Evolutionary conservation across 2,329 filamentous ascomycete species (phyloP).

Genomic region (Cladosporium velox): DNA sequence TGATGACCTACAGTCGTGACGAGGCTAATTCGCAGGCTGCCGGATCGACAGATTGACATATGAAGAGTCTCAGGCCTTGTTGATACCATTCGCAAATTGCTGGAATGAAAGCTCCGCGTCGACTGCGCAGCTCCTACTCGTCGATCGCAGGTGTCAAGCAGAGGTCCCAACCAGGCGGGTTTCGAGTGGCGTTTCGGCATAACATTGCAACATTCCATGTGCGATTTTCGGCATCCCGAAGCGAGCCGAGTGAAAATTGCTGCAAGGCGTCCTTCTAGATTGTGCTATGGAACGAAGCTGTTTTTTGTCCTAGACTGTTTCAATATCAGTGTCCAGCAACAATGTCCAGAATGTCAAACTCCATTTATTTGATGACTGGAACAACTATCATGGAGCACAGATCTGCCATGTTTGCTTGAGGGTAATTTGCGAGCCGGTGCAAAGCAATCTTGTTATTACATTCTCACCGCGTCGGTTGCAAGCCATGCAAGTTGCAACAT

Average conservation of each 20-base stretch:
- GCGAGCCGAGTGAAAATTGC: neutral
- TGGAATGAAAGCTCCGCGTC: neutral
- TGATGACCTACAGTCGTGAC: constrained; percentile 3
- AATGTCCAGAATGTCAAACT: no score
- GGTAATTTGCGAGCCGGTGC: no score
- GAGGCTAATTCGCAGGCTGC: neutral
- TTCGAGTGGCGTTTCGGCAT: neutral
- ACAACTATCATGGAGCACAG: no score
- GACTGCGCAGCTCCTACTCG: neutral
- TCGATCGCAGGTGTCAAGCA: neutral
- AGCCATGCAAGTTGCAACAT: no score
- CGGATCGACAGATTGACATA: neutral
- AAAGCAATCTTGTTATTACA: no score
- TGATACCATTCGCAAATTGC: neutral
- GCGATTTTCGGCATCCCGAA: neutral
- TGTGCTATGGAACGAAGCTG: neutral
- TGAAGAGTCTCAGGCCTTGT: neutral
- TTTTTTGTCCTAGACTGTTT: neutral
- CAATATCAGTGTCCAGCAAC: neutral
- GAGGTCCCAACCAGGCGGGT: neutral
- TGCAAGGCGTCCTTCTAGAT: neutral
- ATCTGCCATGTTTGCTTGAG: no score
- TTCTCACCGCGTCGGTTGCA: no score
- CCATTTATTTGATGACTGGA: no score
- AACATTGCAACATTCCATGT: neutral